Evolutionary conservation across 75 land plant species (phyloP).

Genomic region (Selaginella tamariscina): DNA sequence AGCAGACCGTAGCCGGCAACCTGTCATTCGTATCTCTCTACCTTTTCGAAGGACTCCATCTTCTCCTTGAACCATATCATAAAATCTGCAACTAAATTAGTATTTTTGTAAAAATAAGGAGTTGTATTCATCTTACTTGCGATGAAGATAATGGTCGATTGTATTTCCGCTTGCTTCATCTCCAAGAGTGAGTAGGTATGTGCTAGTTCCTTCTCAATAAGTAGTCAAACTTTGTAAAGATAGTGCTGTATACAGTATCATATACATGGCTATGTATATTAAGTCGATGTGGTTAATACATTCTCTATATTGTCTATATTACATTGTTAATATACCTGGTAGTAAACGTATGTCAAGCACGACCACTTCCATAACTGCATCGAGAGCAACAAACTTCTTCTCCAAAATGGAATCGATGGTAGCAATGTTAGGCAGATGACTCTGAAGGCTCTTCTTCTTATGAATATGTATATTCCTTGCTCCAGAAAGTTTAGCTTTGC

Average conservation of each 20-base stretch:
- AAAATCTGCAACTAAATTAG: slow-evolving; percentile 36
- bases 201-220: slow-evolving; percentile 52
- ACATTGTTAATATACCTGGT: slow-evolving; percentile 38
- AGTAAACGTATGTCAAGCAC: slow-evolving; percentile 52
- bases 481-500: slow-evolving; percentile 22
- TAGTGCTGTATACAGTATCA: too few species aligned
- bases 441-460: slow-evolving; percentile 30
- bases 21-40: slow-evolving; percentile 62
- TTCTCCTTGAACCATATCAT: slow-evolving; percentile 39
- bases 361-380: slow-evolving; percentile 60
- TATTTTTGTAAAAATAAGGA: neutral
- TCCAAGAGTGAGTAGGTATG: slow-evolving; percentile 68
- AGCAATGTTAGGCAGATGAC: slow-evolving; percentile 47
- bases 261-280: too few species aligned
- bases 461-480: slow-evolving; percentile 15
- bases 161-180: slow-evolving; percentile 77
- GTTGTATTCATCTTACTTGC: slow-evolving; percentile 35
- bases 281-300: too few species aligned
- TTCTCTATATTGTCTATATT: neutral
- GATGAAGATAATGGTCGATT: slow-evolving; percentile 78
- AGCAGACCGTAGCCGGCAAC: slow-evolving; percentile 63
- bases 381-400: slow-evolving; percentile 58
- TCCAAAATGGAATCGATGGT: slow-evolving; percentile 68
- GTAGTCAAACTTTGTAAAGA: too few species aligned
- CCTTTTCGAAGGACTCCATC: slow-evolving; percentile 65